Base-by-base conservation (phyloP, 768 basidiomycete genomes). In the Xerocomellus dryophilus region DNA sequence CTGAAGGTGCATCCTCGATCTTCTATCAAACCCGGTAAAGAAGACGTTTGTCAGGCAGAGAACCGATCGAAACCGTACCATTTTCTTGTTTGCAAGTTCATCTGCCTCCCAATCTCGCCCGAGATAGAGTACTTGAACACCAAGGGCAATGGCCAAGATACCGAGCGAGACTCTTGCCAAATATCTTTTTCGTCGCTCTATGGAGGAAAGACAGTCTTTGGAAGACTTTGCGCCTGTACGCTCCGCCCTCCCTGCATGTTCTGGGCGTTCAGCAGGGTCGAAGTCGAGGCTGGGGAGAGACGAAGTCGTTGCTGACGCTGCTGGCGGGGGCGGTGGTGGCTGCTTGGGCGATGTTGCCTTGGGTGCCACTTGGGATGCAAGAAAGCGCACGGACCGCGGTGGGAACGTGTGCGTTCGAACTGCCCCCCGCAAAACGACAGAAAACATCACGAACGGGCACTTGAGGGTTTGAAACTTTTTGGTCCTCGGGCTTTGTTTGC, bases 101-200 rank as follows among this genome's bases (percentile, higher is more conserved):
- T 83, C 83, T 51, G 76, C 79, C 15, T 84, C 83, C 88, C 90
- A 95, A 41, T 89, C 86, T 43, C 86, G 77, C 0, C 92, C 93
- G 64, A 91, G 77, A 54, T 86, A 86, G 44, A 83, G 75, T 2
- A 78, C 76, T 39, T 81, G 81, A 14, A 73, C 79, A 3, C 80
- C 78, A 5, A 87, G 69, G 4, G 80, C 90, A 11, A 84, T 64
- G 5, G 76, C 73, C 7, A 90, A 65, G 32, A 85, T 41, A 1
- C 69, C 81, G 41, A 88, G 64, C 18, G 81, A 76, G 2, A 84
- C 61, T 34, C 87, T 73, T 6, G 81, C 78, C 61, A 85, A 69
- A 56, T 78, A 71, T 57, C 80, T 74, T 55, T 91, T 78, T 63
- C 79, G 79, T 60, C 81, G 78, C 71, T 97, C 96, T 56, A 86